A percentile compares a stretch with the other conserved stretches of the same genome.
phyloP scores from a whole-genome alignment of 345 rosid species.

The Streptanthus diversifolius region DNA sequence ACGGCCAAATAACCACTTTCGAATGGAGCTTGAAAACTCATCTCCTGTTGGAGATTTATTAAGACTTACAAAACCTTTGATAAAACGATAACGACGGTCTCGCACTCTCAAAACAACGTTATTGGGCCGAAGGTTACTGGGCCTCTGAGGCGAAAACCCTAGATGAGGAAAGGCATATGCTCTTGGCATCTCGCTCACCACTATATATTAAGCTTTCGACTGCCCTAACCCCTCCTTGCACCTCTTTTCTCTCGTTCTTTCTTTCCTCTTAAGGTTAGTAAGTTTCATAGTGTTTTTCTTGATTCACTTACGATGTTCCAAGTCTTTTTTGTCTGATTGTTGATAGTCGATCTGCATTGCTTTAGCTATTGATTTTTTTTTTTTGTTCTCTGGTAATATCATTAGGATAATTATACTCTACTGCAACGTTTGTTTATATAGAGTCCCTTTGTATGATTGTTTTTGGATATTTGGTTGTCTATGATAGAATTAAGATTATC shows the following conservation, averaged over 20 bases:
- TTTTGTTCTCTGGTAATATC: neutral
- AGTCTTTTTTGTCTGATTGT: too few species aligned
- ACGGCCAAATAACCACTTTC: conserved; percentile 4
- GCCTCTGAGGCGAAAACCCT: neutral
- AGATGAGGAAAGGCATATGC: neutral
- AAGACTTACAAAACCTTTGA: too few species aligned
- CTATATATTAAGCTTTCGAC: neutral
- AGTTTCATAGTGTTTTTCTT: too few species aligned
- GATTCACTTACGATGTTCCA: too few species aligned
- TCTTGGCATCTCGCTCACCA: neutral
- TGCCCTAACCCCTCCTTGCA: too few species aligned
- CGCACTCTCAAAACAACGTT: too few species aligned
- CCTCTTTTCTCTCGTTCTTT: too few species aligned
- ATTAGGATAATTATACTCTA: neutral
- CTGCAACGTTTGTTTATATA: too few species aligned
- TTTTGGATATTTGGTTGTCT: neutral
- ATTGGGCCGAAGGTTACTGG: neutral
- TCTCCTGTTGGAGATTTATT: conserved; percentile 2
- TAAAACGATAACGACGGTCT: too few species aligned
- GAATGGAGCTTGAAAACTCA: conserved; percentile 2
- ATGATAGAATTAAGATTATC: neutral
- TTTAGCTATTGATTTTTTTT: neutral
- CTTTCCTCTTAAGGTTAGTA: too few species aligned
- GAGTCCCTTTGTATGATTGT: neutral
- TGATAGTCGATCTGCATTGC: neutral